Conservation (phyloP, 1,139 yeast species). For the Kazachstania sp. region DNA sequence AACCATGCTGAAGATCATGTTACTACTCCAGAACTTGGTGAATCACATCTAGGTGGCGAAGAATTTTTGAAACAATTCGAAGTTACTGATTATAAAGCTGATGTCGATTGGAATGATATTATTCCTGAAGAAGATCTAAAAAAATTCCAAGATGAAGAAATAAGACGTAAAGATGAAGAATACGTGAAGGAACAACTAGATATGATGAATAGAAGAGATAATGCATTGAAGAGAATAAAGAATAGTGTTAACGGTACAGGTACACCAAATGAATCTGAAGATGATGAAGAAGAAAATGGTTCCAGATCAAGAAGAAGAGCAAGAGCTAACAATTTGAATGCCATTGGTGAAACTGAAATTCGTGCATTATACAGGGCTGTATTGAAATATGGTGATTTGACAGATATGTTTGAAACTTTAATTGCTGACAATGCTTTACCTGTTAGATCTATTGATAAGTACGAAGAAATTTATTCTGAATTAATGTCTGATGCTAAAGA, state of each 20-base stretch:
- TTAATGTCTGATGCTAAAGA: constrained; percentile 54
- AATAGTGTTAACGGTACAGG: constrained; percentile 31
- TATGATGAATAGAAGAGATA: constrained; percentile 72
- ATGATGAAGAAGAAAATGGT: constrained; percentile 33
- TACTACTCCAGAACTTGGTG: constrained; percentile 94
- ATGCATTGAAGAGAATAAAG: constrained; percentile 54
- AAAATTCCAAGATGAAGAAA: constrained; percentile 85
- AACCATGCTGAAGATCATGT: constrained; percentile 96
- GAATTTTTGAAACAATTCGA: constrained; percentile 96
- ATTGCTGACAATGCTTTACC: constrained; percentile 87
- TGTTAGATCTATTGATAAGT: constrained; percentile 67
- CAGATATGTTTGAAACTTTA: constrained; percentile 76
- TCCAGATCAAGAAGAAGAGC: constrained; percentile 30
- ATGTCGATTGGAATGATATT: constrained; percentile 98
- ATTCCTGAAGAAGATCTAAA: constrained; percentile 91
- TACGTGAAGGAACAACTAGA: constrained; percentile 85
- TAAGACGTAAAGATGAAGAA: constrained; percentile 74
- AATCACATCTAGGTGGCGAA: constrained; percentile 94
- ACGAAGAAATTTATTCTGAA: constrained; percentile 69
- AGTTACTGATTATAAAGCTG: constrained; percentile 97
- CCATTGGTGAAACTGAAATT: constrained; percentile 76
- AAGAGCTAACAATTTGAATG: constrained; percentile 40
- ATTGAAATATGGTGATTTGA: constrained; percentile 71
- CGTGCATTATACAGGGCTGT: constrained; percentile 81
- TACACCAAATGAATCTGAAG: constrained; percentile 34